Evolutionary conservation across 2,329 filamentous ascomycete genomes (phyloP), one percentile per base, ranked within the genome.

Genomic region (Alternaria viburni): DNA sequence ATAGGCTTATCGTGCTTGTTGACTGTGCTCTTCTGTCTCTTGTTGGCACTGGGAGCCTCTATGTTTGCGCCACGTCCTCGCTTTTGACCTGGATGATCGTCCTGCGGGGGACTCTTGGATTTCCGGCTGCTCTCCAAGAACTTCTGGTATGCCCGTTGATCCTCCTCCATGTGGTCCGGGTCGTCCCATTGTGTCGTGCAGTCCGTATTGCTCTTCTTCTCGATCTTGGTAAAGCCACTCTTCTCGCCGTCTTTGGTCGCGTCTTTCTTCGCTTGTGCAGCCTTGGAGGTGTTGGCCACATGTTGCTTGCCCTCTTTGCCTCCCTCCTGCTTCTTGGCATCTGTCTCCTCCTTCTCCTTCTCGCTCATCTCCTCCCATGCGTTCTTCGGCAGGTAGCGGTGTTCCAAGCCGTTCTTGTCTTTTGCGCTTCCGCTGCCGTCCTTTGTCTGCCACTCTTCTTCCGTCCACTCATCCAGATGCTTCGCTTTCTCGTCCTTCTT

Each of bases 401-500:
- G 59, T 47, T 61, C 59, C 11, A 49, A 23, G 32, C 59, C 59
- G 5, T 61, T 49, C 83, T 76, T 77, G 54, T 83, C 70, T 61
- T 81, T 82, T 2, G 83, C 82, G n/a, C 79, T 73, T 0, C 79
- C 83, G 7, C 75, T 78, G 1, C 83, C 83, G 50, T 85, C 82
- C 61, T 84, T 84, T 0, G 82, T 84, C 74, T 84, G 82, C 82
- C 83, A 84, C 6, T 85, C 80, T 57, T 85, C 83, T n/a, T 83
- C 74, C 0, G 73, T 77, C 83, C 83, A 85, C 17, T 83, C 76
- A 6, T 79, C 76, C 2, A 85, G 74, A 51, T 83, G 74, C 69
- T 83, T 80, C 57, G 84, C 82, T 5, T 78, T 79, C 23, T 83
- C 74, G 62, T 83, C 80, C 47, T 80, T 74, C 59, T 85, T 83